Percentiles rank a stretch among this genome's conserved stretches.
Evolutionary conservation across 2,329 filamentous ascomycete genomes (phyloP).

Genomic region (Fusarium sp.): DNA sequence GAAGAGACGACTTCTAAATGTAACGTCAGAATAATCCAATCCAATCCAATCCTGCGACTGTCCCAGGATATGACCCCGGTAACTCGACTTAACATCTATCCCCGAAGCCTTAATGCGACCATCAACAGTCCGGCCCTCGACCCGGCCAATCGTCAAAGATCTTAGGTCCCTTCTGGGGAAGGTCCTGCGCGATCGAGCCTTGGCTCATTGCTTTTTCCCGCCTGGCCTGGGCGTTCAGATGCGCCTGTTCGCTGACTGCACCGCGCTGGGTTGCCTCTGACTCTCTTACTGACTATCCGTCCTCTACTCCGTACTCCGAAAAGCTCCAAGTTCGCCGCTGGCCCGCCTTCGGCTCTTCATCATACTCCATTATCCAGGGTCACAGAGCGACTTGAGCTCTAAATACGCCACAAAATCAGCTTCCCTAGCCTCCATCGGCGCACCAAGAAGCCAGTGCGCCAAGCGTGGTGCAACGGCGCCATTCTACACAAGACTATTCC

Average conservation of each 20-base stretch:
- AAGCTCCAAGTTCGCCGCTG: conserved; percentile 17
- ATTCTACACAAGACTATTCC: conserved; percentile 25
- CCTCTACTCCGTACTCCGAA: conserved; percentile 3
- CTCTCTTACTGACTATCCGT: background rate
- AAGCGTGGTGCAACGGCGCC: conserved; percentile 30
- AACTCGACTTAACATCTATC: conserved; percentile 15
- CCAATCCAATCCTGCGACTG: background rate
- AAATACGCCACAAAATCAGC: conserved; percentile 37
- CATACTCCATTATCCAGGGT: background rate
- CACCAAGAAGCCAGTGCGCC: conserved; percentile 35
- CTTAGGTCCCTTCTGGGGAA: conserved; percentile 37
- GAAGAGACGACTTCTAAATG: conserved; percentile 39
- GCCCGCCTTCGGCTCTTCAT: conserved; percentile 9
- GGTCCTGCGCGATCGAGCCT: conserved; percentile 36
- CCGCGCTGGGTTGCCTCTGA: conserved; percentile 25
- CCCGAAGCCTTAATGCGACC: conserved; percentile 28
- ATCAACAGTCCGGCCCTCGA: conserved; percentile 40
- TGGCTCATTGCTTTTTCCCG: conserved; percentile 47
- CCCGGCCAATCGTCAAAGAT: conserved; percentile 42
- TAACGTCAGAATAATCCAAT: conserved; percentile 34
- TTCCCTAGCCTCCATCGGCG: conserved; percentile 24
- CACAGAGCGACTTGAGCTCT: conserved; percentile 18
- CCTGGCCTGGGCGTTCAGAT: conserved; percentile 43
- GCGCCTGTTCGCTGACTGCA: conserved; percentile 39
- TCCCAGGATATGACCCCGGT: conserved; percentile 17